Evolutionary conservation across 805 yeast species (phyloP), one percentile per base, ranked within the genome.

Genomic region (Zygotorulaspora florentina): DNA sequence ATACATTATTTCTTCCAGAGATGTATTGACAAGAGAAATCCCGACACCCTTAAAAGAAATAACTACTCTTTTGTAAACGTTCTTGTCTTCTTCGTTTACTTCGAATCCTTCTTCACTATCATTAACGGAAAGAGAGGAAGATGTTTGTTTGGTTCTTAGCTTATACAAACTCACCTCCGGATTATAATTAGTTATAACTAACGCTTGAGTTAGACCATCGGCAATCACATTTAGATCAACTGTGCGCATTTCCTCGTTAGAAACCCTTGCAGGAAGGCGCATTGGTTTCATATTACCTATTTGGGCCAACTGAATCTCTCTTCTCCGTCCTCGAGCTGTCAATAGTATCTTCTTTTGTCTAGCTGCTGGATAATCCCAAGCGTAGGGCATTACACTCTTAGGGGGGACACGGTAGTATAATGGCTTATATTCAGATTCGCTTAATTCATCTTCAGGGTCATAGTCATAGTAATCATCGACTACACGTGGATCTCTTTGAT

Each of bases 311-410:
- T 88, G 95, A 16, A 95, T 75, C 39, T 80, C 79, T 47, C 97
- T 74, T 59, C 85, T 90, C 25, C 83, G 73, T 1, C 86, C 85
- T 40, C 83, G 83, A 9, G 85, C 74, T 47, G 89, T 72, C 28
- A 93, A 65, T 3, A 88, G 74, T 27, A 93, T 67, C 58, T 90
- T 96, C 62, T 89, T 90, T 38, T 83, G 76, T 8, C 78, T 69
- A 0, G 96, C 97, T 42, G 95, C 88, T 1, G 99, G 99, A 66
- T 78, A 93, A 63, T 93, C 99, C 90, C 96, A 93, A 0, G 99
- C 87, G 64, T 93, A 93, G 0, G 98, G 96, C 98, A 93, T 93
- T 2, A 88, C 95, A 66, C 96, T 86, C 58, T 80, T 80, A 1
- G 95, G 81, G 0, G 98, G 97, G 10, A 95, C 74, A 38, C 79